A percentile compares a stretch with the other conserved stretches of the same genome.
phyloP scores from a whole-genome alignment of 306 rosid species.

The Astragalus glycyphyllos region DNA sequence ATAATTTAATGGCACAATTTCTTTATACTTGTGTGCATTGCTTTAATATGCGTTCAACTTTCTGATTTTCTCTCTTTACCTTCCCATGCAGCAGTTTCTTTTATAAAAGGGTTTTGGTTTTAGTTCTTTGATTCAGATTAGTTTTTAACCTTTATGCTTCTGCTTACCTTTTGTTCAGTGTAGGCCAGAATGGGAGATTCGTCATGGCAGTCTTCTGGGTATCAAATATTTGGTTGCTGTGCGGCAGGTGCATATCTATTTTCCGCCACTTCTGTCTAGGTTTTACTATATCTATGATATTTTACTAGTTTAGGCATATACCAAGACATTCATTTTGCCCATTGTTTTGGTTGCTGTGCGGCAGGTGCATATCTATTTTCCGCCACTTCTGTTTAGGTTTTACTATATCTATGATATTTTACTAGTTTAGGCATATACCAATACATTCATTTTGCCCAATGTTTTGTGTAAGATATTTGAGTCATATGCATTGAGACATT shows the following conservation, averaged over 20 bases:
- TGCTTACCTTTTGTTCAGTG: conserved; percentile 75
- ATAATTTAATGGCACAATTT: conserved; percentile 43
- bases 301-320: conserved; percentile 18
- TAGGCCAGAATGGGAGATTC: conserved; percentile 99
- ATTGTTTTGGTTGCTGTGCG: conserved; percentile 79
- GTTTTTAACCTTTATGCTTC: conserved; percentile 55
- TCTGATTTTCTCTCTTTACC: conserved; percentile 13
- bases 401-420: neutral
- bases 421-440: conserved; percentile 22
- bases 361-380: conserved; percentile 62
- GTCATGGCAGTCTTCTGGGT: conserved; percentile 96
- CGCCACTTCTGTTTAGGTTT: conserved; percentile 19
- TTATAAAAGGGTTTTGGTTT: conserved; percentile 8
- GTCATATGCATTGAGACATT: conserved; percentile 23
- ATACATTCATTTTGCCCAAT: conserved; percentile 7
- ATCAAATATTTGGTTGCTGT: conserved; percentile 95
- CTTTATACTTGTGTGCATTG: conserved; percentile 30
- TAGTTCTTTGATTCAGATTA: conserved; percentile 28
- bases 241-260: conserved; percentile 70
- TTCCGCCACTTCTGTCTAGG: conserved; percentile 14
- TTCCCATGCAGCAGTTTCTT: conserved; percentile 19
- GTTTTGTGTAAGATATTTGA: conserved; percentile 26
- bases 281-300: neutral
- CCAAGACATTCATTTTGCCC: conserved; percentile 9
- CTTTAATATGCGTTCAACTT: conserved; percentile 18